These are phyloP conservation scores for Kodamaea fungicola DNA, from an alignment of 1,139 yeast species.

Conservation along the genomic window DNA sequence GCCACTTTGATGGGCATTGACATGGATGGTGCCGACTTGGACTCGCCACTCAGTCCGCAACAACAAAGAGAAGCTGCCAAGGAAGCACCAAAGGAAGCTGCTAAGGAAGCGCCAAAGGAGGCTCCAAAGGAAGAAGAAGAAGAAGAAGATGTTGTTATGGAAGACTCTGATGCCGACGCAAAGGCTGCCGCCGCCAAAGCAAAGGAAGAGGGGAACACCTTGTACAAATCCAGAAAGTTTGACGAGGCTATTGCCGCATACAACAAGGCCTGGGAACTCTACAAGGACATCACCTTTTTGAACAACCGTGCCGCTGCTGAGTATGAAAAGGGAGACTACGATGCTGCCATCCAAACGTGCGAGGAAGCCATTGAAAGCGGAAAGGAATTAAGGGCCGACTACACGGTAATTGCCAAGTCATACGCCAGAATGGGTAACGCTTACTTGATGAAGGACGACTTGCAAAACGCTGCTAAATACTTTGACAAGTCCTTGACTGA, in stretches of 20 bases:
- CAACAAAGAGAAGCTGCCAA: slow-evolving; percentile 16
- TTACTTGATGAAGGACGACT: slow-evolving; percentile 72
- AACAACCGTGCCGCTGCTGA: slow-evolving; percentile 98
- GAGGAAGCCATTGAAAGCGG: slow-evolving; percentile 83
- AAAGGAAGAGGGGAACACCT: slow-evolving; percentile 81
- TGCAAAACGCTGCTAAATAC: slow-evolving; percentile 67
- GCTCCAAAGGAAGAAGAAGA: slow-evolving; percentile 11
- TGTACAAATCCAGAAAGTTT: slow-evolving; percentile 83
- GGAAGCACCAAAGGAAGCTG: slow-evolving; percentile 19
- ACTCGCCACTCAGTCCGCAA: slow-evolving; percentile 21
- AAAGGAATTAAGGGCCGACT: slow-evolving; percentile 86
- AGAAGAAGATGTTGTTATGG: slow-evolving; percentile 35
- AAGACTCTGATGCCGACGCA: slow-evolving; percentile 27
- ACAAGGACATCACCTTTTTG: slow-evolving; percentile 85
- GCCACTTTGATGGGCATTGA: slow-evolving; percentile 85
- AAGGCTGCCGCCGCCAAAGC: slow-evolving; percentile 63
- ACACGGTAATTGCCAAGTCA: slow-evolving; percentile 87
- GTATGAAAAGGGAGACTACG: slow-evolving; percentile 90
- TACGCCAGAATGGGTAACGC: slow-evolving; percentile 87
- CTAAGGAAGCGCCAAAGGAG: slow-evolving; percentile 18
- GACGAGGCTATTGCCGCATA: slow-evolving; percentile 90
- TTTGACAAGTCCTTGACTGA: slow-evolving; percentile 94
- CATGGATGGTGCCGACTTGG: slow-evolving; percentile 47
- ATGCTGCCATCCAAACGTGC: slow-evolving; percentile 78
- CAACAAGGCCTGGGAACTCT: slow-evolving; percentile 79